A percentile compares a stretch with the other conserved stretches of the same genome.
phyloP scores from a whole-genome alignment of 495 filamentous ascomycete genomes.

The Penicillium canariense region DNA sequence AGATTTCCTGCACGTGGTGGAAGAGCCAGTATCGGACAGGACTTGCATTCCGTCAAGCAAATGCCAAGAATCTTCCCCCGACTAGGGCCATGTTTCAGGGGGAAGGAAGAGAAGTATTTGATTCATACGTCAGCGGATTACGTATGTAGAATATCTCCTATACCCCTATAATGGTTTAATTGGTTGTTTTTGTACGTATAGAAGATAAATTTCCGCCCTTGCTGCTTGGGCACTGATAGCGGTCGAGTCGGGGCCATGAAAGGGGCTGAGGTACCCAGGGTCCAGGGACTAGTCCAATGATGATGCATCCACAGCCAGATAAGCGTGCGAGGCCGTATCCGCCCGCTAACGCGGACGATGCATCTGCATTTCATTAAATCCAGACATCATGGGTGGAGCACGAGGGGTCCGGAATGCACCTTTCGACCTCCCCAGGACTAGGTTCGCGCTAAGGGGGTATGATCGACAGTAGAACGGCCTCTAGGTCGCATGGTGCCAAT shows the following conservation, averaged over 20 bases:
- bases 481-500: conserved; percentile 18
- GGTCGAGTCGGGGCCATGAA: conserved; percentile 9
- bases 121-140: background rate
- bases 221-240: conserved; percentile 10
- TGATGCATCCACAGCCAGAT: conserved; percentile 6
- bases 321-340: conserved; percentile 10
- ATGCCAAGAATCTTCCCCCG: conserved; percentile 16
- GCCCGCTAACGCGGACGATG: conserved; percentile 10
- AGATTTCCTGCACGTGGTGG: conserved; percentile 2
- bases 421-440: conserved; percentile 9
- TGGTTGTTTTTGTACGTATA: conserved; percentile 7
- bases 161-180: background rate
- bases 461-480: conserved; percentile 27
- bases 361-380: conserved; percentile 12
- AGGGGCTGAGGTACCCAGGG: conserved; percentile 4
- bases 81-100: conserved; percentile 8
- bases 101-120: background rate
- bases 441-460: conserved; percentile 23
- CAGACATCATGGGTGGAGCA: conserved; percentile 20
- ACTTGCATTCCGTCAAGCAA: conserved; percentile 9
- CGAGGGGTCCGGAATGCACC: conserved; percentile 18
- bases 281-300: conserved; percentile 12
- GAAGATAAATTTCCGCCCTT: conserved; percentile 13
- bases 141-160: conserved; percentile 15
- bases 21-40: background rate